Evolutionary conservation across 1,139 yeast species (phyloP), one percentile per base, ranked within the genome.

Genomic region (Blastobotrys indianensis): DNA sequence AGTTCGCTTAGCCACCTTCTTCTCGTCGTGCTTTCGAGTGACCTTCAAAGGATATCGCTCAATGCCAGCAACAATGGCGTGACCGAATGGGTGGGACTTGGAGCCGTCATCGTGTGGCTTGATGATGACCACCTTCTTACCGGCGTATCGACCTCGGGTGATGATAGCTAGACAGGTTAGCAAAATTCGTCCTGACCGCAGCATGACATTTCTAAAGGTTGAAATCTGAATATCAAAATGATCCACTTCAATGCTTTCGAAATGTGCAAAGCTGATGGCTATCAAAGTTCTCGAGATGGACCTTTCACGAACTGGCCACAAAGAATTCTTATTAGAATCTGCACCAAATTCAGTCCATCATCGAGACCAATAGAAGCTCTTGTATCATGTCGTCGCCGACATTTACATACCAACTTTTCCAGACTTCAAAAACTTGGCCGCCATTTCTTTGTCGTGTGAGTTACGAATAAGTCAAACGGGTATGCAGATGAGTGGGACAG

Each of bases 71-170:
- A 94, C 98, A 66, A 94, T 81, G 72, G 98, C 98, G 70, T 94
- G 98, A 72, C 97, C 95, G 85, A 90, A 94, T 69, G 94, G 94
- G 82, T 92, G 97, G 58, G 94, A 72, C 80, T 92, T 94, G 79
- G 97, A 81, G 72, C 99, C 99, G 70, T 92, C 97, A 72, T 94
- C 98, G 74, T 86, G 94, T 66, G 97, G 94, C 78, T 87, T 88
- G 73, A 94, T 92, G 74, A 94, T 88, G 74, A 94, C 98, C 64
- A 94, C 98, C 85, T 94, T 94, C 87, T 90, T 92, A 82, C 99
- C 99, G 74, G 99, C 99, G 86, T 82, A 92, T 81, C 98, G 94
- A 73, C 99, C 99, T 77, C 97, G 94, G 76, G 92, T 95, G 74
- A 92, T 90, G 78, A 92, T 90, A 79, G 98, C 97, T 85, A 69